These are phyloP conservation scores for Adansonia grandidieri DNA, from an alignment of 441 rosid genomes.

Conservation along the genomic window DNA sequence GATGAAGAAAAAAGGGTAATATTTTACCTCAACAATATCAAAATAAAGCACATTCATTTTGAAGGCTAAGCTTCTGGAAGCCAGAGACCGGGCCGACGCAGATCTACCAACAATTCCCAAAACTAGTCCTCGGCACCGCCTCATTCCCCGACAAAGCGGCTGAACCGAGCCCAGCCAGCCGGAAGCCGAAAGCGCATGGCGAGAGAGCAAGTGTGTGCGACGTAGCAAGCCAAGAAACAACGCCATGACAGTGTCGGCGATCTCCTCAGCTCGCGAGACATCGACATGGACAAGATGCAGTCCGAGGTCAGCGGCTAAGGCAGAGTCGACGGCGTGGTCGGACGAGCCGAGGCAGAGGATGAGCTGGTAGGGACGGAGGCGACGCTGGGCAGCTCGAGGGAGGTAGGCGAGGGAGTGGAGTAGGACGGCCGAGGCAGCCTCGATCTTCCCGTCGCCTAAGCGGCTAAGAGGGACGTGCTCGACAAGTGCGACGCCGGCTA, in stretches of 20 bases:
- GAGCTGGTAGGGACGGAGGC: slow-evolving; percentile 92
- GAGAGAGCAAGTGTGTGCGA: slow-evolving; percentile 83
- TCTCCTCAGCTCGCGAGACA: slow-evolving; percentile 88
- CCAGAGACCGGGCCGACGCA: slow-evolving; percentile 77
- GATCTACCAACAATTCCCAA: slow-evolving; percentile 93
- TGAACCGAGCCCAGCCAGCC: slow-evolving; percentile 94
- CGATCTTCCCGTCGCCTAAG: slow-evolving; percentile 84
- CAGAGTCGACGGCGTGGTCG: slow-evolving; percentile 86
- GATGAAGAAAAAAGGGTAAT: not conserved
- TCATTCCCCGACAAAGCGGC: slow-evolving; percentile 92
- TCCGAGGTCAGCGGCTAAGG: slow-evolving; percentile 86
- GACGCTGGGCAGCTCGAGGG: slow-evolving; percentile 97
- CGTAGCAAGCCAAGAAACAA: slow-evolving; percentile 88
- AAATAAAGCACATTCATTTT: slow-evolving; percentile 94
- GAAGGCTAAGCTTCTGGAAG: slow-evolving; percentile 86
- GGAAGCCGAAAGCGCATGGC: slow-evolving; percentile 84
- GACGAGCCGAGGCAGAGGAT: slow-evolving; percentile 89
- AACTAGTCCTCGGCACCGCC: slow-evolving; percentile 89
- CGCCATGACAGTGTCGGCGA: slow-evolving; percentile 96
- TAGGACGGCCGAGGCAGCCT: slow-evolving; percentile 84
- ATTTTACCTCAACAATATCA: slow-evolving; percentile 71
- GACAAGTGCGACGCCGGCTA: slow-evolving; percentile 76
- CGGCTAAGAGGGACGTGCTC: slow-evolving; percentile 93
- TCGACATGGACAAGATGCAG: slow-evolving; percentile 93
- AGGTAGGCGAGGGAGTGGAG: slow-evolving; percentile 92